A percentile compares a stretch with the other conserved stretches of the same genome.
Conservation (phyloP, 2,329 filamentous ascomycete genomes). For the Penicillium italicum region DNA sequence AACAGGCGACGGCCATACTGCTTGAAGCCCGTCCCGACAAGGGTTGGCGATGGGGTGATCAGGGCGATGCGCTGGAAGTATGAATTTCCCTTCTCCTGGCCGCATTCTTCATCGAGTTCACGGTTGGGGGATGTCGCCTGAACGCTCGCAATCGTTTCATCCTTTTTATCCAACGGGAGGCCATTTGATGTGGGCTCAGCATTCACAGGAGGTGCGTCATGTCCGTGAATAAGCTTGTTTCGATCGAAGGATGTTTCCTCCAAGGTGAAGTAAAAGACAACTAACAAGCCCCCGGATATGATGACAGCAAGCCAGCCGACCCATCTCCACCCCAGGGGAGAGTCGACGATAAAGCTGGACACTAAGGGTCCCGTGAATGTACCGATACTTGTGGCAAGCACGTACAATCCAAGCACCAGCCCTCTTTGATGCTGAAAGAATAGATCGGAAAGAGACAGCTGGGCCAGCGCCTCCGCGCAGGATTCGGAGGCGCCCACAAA, state of each 20-base stretch:
- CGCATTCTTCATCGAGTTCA: constrained; percentile 13
- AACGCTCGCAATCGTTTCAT: neutral
- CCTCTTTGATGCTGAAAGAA: constrained; percentile 58
- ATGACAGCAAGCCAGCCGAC: constrained; percentile 53
- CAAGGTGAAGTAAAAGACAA: constrained; percentile 51
- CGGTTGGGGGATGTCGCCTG: neutral
- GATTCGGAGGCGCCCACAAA: constrained; percentile 58
- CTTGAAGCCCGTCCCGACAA: constrained; percentile 52
- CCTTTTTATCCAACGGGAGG: constrained; percentile 3
- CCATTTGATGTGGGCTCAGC: neutral
- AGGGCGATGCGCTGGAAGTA: constrained; percentile 56
- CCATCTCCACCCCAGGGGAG: constrained; percentile 52
- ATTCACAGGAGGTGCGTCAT: constrained; percentile 2
- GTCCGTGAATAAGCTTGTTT: constrained; percentile 10
- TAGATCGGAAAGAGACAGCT: constrained; percentile 56
- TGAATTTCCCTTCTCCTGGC: constrained; percentile 40
- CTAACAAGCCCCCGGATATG: constrained; percentile 47
- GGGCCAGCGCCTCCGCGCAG: constrained; percentile 55
- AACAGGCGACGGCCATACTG: constrained; percentile 54
- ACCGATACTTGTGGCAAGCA: constrained; percentile 54
- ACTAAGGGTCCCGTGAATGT: constrained; percentile 56
- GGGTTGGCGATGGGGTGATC: constrained; percentile 55
- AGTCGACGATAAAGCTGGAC: constrained; percentile 50
- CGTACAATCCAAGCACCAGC: constrained; percentile 53
- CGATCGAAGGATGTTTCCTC: constrained; percentile 48